Evolutionary conservation across 2,329 filamentous ascomycete species (phyloP).

Genomic region (Penicillium sp.): DNA sequence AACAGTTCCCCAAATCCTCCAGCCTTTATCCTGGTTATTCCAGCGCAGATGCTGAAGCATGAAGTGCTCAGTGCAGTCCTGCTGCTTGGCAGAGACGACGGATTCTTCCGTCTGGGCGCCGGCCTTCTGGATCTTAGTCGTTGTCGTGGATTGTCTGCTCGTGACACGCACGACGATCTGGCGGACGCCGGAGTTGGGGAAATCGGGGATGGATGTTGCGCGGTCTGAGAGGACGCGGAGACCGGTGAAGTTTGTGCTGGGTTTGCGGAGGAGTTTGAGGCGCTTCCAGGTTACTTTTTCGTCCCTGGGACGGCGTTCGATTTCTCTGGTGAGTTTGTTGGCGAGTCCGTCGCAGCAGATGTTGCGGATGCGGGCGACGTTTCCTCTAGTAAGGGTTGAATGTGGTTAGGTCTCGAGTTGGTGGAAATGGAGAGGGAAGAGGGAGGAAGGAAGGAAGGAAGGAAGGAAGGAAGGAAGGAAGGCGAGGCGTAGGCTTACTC

Average conservation of each 20-base stretch:
- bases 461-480: constrained; percentile 1
- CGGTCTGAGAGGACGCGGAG: constrained; percentile 43
- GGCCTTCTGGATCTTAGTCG: constrained; percentile 7
- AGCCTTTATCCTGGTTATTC: constrained; percentile 42
- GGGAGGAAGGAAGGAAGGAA: constrained; percentile 11
- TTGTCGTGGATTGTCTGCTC: constrained; percentile 38
- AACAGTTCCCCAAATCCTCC: constrained; percentile 51
- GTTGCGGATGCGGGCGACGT: constrained; percentile 33
- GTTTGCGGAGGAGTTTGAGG: constrained; percentile 37
- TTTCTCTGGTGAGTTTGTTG: constrained; percentile 33
- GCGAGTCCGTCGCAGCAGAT: constrained; percentile 41
- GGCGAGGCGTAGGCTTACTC: constrained; percentile 29
- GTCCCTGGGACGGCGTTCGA: constrained; percentile 32
- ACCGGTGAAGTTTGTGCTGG: constrained; percentile 37
- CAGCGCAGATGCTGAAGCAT: constrained; percentile 49
- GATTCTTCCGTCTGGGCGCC: constrained; percentile 1
- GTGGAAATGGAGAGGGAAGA: not conserved
- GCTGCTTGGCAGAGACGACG: constrained; percentile 32
- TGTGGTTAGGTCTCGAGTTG: not conserved
- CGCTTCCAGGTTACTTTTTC: constrained; percentile 37
- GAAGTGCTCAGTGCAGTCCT: constrained; percentile 49
- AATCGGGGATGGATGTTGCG: constrained; percentile 40
- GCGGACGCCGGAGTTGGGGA: constrained; percentile 38
- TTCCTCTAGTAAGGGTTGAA: constrained; percentile 25
- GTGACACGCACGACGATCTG: constrained; percentile 41